Conservation (phyloP, 345 rosid species). For the Eucalyptus curtisii region DNA sequence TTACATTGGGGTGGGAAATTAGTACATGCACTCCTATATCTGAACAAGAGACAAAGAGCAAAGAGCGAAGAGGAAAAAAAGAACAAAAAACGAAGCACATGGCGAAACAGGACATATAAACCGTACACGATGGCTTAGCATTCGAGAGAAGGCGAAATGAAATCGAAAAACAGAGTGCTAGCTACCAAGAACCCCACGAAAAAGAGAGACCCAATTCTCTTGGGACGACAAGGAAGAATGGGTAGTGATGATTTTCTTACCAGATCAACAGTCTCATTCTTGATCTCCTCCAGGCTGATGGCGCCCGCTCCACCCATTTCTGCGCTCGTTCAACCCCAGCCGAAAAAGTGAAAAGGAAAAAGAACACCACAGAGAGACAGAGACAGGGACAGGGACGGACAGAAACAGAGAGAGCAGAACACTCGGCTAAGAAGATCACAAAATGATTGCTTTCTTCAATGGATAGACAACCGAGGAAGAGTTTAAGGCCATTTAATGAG, state of each 20-base stretch:
- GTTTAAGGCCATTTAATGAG: neutral
- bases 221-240: neutral
- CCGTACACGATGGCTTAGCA: neutral
- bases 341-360: neutral
- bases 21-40: neutral
- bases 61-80: neutral
- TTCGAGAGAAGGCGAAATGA: neutral
- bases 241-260: neutral
- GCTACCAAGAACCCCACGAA: neutral
- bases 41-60: neutral
- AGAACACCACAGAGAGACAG: neutral
- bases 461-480: neutral
- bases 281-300: conserved; percentile 46
- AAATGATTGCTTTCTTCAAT: neutral
- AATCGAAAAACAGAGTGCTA: neutral
- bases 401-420: neutral
- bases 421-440: neutral
- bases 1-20: neutral
- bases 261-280: conserved; percentile 75
- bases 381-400: neutral
- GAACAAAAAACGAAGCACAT: neutral
- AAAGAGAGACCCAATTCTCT: neutral
- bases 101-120: neutral
- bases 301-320: conserved; percentile 6
- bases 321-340: neutral